These are phyloP conservation scores for Vigna mungo DNA, from an alignment of 306 rosid species.

Conservation along the genomic window DNA sequence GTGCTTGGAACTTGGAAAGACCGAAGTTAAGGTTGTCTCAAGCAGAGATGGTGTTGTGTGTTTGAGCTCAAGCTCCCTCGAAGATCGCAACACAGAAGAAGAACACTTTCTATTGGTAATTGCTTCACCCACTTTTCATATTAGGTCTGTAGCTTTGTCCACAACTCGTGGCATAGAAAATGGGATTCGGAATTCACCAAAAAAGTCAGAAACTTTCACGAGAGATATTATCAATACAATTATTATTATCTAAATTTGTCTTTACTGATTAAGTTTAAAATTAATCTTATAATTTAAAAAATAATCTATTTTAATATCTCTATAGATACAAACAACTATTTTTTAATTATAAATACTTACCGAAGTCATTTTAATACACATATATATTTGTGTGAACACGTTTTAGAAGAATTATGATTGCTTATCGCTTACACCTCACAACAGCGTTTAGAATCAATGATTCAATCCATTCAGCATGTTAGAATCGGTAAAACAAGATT, in stretches of 20 bases:
- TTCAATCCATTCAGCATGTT: neutral
- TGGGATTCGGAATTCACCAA: neutral
- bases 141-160: neutral
- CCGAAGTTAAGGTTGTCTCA: conserved; percentile 1
- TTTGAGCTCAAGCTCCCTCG: conserved; percentile 40
- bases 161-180: neutral
- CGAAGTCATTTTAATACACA: too few relatives aligned
- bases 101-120: conserved; percentile 24
- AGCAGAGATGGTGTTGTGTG: neutral
- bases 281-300: too few relatives aligned
- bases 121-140: conserved; percentile 9
- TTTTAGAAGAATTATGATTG: neutral
- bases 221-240: neutral
- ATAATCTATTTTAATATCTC: too few relatives aligned
- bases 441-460: neutral
- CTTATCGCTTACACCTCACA: neutral
- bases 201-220: neutral
- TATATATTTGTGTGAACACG: neutral
- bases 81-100: neutral
- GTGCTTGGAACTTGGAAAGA: neutral
- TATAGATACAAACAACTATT: too few relatives aligned
- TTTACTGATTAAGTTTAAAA: too few relatives aligned
- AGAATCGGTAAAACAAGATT: neutral
- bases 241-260: neutral
- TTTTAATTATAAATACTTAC: too few relatives aligned